phyloP scores from a whole-genome alignment of 2,329 filamentous ascomycete species.

The Fusarium illudens region DNA sequence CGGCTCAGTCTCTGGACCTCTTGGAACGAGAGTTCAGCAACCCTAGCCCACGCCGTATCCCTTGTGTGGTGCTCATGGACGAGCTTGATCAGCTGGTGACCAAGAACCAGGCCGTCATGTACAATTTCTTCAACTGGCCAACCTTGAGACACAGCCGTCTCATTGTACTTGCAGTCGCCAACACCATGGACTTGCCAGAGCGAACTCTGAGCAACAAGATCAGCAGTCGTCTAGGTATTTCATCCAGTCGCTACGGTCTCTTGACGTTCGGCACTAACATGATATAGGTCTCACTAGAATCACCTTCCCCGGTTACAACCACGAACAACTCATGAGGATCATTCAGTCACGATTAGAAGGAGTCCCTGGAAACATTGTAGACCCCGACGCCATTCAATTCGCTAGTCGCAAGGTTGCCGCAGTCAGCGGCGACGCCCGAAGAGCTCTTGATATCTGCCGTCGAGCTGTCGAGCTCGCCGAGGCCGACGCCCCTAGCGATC shows the following conservation, averaged over 20 bases:
- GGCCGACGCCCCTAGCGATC: slow-evolving; percentile 63
- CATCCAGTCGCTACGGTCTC: not conserved
- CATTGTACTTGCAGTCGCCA: slow-evolving; percentile 96
- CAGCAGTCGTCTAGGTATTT: slow-evolving; percentile 78
- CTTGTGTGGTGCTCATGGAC: slow-evolving; percentile 98
- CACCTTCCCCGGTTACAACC: slow-evolving; percentile 96
- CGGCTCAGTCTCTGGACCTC: slow-evolving; percentile 88
- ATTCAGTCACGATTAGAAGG: slow-evolving; percentile 93
- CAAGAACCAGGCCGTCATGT: slow-evolving; percentile 99
- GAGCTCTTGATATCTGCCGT: slow-evolving; percentile 93
- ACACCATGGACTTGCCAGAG: slow-evolving; percentile 98
- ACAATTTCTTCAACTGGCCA: slow-evolving; percentile 99
- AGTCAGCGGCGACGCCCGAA: slow-evolving; percentile 90
- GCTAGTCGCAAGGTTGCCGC: slow-evolving; percentile 96
- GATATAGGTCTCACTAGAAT: slow-evolving; percentile 80
- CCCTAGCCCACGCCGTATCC: slow-evolving; percentile 87
- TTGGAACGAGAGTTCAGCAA: slow-evolving; percentile 92
- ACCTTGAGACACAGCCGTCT: slow-evolving; percentile 88
- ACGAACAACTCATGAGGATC: slow-evolving; percentile 96
- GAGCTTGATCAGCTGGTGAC: slow-evolving; percentile 98
- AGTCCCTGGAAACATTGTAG: slow-evolving; percentile 88
- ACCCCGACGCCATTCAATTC: slow-evolving; percentile 93
- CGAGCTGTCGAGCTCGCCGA: slow-evolving; percentile 96
- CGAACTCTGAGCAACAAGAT: slow-evolving; percentile 98
- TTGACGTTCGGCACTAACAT: not conserved